Evolutionary conservation across 768 basidiomycete species (phyloP), one percentile per base, ranked within the genome.

Genomic region (Boletus rufocinnamomeus): DNA sequence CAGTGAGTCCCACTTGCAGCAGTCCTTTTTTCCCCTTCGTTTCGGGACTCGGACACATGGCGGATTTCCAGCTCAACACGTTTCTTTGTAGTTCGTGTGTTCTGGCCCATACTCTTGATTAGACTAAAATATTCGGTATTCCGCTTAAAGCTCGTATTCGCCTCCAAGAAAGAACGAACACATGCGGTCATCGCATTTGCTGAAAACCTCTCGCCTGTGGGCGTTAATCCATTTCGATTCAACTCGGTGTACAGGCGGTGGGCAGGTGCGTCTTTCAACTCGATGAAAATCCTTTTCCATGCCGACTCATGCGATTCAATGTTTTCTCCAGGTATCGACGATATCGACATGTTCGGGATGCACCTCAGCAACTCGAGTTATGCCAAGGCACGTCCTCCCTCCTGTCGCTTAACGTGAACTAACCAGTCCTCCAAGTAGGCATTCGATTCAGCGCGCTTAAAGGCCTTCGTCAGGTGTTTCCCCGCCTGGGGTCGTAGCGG

Each of bases 331-430:
- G 88, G 79, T 56, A 63, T 85, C 8, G 89, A 92, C 61, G 91
- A 92, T 45, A 80, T 81, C 44, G 91, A 93, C 52, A 23, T 61
- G 50, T 72, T 71, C 86, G 85, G 65, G 84, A 89, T 66, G 69
- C 91, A 93, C 66, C 77, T 93, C 57, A 91, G 88, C 69, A 93
- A 93, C 66, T 91, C 90, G 0, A 86, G 84, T 52, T 93, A 93
- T 61, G 82, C 88, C 5, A 91, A 90, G 78, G 87, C 83, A 56
- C 17, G 75, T 64, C 21, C 17, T 44, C 21, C 28, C 17, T 28
- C 19, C 21, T 13, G 6, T 34, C 11, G 0, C 19, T 2, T 0
- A 4, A 11, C 21, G 6, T 2, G 2, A 50, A 2, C 25, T 56
- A 10, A 57, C 37, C 21, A 1, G 11, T 41, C 7, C 16, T 49